phyloP scores from a whole-genome alignment of 768 basidiomycete species.

The Basidioascus undulatus region DNA sequence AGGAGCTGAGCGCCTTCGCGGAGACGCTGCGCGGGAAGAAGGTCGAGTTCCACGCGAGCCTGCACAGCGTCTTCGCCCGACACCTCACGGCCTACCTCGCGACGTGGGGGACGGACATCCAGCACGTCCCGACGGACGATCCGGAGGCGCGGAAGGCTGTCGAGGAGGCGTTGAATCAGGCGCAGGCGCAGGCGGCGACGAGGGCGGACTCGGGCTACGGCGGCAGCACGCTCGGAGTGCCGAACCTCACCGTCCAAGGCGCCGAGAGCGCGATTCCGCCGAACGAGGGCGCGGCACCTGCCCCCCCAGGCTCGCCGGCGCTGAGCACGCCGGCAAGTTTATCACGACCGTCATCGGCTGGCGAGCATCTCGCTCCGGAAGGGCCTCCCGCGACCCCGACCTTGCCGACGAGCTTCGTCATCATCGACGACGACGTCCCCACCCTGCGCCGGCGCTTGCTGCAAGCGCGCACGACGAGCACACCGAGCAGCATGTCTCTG shows the following conservation, averaged over 20 bases:
- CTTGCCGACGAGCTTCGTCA: conserved; percentile 29
- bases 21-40: conserved; percentile 61
- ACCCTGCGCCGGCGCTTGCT: conserved; percentile 52
- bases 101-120: conserved; percentile 85
- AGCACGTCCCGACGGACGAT: conserved; percentile 30
- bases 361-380: too few relatives aligned
- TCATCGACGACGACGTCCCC: conserved; percentile 78
- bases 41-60: conserved; percentile 59
- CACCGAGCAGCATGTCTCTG: too few relatives aligned
- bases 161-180: background rate
- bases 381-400: conserved; percentile 3
- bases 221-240: too few relatives aligned
- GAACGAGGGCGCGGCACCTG: too few relatives aligned
- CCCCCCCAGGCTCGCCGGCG: too few relatives aligned
- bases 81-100: conserved; percentile 82
- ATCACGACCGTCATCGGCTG: too few relatives aligned
- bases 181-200: too few relatives aligned
- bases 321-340: too few relatives aligned
- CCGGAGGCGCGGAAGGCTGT: conserved; percentile 2
- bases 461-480: too few relatives aligned
- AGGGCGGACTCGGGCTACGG: too few relatives aligned
- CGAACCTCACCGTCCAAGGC: background rate
- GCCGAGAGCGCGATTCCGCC: too few relatives aligned
- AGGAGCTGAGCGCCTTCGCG: conserved; percentile 52
- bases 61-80: conserved; percentile 70